Evolutionary conservation across 163 green algal species (phyloP), one percentile per base, ranked within the genome.

Genomic region (Scenedesmus sp.): DNA sequence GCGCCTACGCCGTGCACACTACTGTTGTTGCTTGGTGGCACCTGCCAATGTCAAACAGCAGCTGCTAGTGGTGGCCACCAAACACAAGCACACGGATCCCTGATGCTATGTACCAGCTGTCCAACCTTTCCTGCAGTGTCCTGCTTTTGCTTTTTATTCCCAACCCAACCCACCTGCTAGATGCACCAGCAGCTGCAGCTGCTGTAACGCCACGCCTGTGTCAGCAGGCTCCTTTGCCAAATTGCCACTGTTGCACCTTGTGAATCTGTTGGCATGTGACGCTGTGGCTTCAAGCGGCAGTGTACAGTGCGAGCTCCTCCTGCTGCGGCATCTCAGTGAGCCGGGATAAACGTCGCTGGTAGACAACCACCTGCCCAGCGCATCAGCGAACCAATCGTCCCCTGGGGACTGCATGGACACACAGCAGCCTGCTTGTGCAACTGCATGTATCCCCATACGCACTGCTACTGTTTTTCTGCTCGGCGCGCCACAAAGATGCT

Each of bases 401-500:
- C n/a, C n/a, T n/a, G n/a, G n/a, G n/a, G n/a, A n/a, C n/a, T n/a
- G n/a, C n/a, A n/a, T n/a, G n/a, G 2, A 4, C 0, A 18, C 35
- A n/a, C 35, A 81, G 20, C 5, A 61, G 26, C 20, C n/a, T 56
- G 46, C 78, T 56, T 4, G 37, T 20, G 68, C 22, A 87, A 15
- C 16, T 35, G 24, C 30, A 49, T 59, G 53, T 53, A 9, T 20
- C 15, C 56, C 12, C 22, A 30, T 40, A 76, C 30, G 22, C 65
- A 40, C 7, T 76, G 65, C 53, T 89, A 35, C 37, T 80, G 35
- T n/a, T 89, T 82, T 30, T 89, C 84, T 72, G 85, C 85, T 37
- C 85, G 80, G 15, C 85, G 85, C 22, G 85, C 85, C 15, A 90
- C 53, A 44, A 90, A 90, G 3, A 83, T 84, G 26, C 65, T 83